A percentile compares a stretch with the other conserved stretches of the same genome.
Conservation (phyloP, 2,329 filamentous ascomycete genomes). For the Pestalotiopsis sp. region DNA sequence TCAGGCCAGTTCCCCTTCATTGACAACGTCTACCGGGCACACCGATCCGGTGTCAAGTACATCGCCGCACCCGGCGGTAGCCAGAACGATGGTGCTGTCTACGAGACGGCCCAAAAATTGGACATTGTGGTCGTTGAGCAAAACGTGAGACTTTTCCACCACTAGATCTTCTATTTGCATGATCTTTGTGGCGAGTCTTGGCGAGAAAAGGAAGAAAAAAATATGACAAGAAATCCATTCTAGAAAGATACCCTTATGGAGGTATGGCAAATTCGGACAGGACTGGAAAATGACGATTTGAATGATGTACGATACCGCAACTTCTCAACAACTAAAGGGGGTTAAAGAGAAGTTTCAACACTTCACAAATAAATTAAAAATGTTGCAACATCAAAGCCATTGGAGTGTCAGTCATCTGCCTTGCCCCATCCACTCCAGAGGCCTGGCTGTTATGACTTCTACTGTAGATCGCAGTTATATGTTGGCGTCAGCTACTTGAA, state of each 20-base stretch:
- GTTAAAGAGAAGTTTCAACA: constrained; percentile 13
- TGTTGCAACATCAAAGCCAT: background rate
- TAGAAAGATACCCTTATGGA: constrained; percentile 10
- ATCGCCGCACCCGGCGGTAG: constrained; percentile 91
- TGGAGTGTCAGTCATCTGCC: background rate
- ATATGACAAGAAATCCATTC: background rate
- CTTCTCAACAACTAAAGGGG: constrained; percentile 5
- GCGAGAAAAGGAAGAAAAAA: background rate
- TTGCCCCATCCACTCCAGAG: background rate
- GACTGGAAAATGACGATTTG: constrained; percentile 4
- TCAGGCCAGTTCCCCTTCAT: constrained; percentile 84
- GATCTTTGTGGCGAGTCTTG: background rate
- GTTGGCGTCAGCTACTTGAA: too few relatives aligned
- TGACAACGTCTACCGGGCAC: constrained; percentile 94
- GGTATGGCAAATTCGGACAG: constrained; percentile 1
- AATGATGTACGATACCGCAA: constrained; percentile 8
- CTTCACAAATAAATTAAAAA: background rate
- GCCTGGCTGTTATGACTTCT: too few relatives aligned
- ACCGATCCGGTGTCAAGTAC: constrained; percentile 90
- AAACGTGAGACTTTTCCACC: constrained; percentile 91
- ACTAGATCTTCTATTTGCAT: constrained; percentile 54
- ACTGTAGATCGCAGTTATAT: too few relatives aligned
- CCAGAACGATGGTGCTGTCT: constrained; percentile 80
- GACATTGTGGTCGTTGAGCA: constrained; percentile 96
- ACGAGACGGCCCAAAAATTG: constrained; percentile 88